Evolutionary conservation across 2,329 filamentous ascomycete genomes (phyloP).

Genomic region (Periconia sp.): DNA sequence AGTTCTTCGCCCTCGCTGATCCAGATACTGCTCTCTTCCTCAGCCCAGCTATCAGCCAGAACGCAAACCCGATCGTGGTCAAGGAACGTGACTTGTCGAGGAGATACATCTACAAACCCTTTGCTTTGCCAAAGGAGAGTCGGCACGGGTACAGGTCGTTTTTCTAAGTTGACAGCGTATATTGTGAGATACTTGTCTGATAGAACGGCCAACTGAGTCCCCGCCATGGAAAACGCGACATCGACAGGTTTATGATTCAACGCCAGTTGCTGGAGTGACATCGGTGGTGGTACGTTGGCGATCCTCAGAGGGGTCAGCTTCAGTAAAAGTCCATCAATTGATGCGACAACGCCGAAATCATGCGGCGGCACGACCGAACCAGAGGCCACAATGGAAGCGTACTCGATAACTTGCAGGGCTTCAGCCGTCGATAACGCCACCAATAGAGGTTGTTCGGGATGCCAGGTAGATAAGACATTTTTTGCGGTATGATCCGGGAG

Average conservation of each 20-base stretch:
- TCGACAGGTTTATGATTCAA: conserved; percentile 68
- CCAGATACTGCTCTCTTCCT: conserved; percentile 34
- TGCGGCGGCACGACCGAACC: conserved; percentile 71
- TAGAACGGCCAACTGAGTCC: conserved; percentile 65
- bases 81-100: conserved; percentile 54
- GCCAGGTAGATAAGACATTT: conserved; percentile 60
- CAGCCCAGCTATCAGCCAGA: conserved; percentile 36
- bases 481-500: conserved; percentile 22
- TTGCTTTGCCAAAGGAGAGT: conserved; percentile 46
- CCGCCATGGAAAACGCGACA: conserved; percentile 63
- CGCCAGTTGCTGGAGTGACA: conserved; percentile 76
- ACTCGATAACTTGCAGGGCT: conserved; percentile 62
- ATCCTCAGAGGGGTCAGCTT: conserved; percentile 84
- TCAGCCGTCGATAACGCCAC: conserved; percentile 56
- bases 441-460: conserved; percentile 78
- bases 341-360: conserved; percentile 78
- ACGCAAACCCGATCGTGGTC: conserved; percentile 41
- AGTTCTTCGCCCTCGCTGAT: conserved; percentile 21
- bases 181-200: conserved; percentile 67
- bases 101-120: conserved; percentile 15
- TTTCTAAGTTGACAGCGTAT: conserved; percentile 68
- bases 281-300: conserved; percentile 88
- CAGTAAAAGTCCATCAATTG: conserved; percentile 76
- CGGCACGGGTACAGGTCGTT: conserved; percentile 51
- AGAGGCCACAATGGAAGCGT: conserved; percentile 66